These are phyloP conservation scores for Radiomyces spectabilis DNA, from an alignment of 192 early-diverging fungal species.

Conservation along the genomic window DNA sequence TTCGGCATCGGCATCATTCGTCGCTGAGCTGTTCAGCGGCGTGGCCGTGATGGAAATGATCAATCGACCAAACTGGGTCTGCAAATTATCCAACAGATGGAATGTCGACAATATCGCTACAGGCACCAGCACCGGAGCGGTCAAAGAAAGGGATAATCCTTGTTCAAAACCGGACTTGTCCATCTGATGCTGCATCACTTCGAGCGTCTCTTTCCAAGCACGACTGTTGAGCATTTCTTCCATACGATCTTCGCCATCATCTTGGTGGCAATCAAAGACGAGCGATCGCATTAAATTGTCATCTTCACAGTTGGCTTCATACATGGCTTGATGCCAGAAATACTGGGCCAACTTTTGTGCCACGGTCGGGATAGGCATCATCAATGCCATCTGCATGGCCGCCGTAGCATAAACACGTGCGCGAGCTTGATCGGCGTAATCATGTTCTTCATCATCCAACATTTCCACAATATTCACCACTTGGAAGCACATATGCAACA, in stretches of 20 bases:
- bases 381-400: conserved; percentile 21
- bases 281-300: conserved; percentile 8
- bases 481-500: conserved; percentile 20
- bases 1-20: conserved; percentile 10
- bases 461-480: conserved; percentile 24
- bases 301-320: conserved; percentile 16
- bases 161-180: too few species aligned
- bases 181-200: too few species aligned
- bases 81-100: conserved; percentile 19
- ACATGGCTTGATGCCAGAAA: conserved; percentile 26
- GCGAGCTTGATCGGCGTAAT: conserved; percentile 5
- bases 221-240: conserved; percentile 7
- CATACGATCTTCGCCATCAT: conserved; percentile 22
- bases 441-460: conserved; percentile 15
- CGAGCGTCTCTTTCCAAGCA: conserved; percentile 23
- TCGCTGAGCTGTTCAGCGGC: background rate
- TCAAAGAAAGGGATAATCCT: background rate
- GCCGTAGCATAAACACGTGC: conserved; percentile 28
- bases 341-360: conserved; percentile 7
- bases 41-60: conserved; percentile 10
- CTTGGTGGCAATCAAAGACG: conserved; percentile 20
- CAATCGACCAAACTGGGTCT: conserved; percentile 15
- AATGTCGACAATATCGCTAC: conserved; percentile 24
- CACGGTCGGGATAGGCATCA: conserved; percentile 5
- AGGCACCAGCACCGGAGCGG: conserved; percentile 17